Base-by-base conservation (phyloP, 139 green algal species). In the Coelastrella sp. region DNA sequence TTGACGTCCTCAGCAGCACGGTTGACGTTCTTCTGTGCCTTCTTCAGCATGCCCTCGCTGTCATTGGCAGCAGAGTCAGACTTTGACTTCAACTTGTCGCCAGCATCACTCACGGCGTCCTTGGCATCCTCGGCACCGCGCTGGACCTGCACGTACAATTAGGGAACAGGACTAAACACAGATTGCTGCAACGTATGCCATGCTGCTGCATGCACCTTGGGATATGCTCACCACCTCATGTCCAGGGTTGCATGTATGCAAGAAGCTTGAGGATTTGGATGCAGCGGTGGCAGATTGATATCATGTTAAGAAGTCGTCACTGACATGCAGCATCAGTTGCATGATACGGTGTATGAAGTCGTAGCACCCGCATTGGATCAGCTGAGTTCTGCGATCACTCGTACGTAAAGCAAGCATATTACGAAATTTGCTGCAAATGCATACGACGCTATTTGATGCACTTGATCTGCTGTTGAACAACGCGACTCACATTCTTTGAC, bases 121-220 rank as follows among this genome's bases (percentile, higher is more conserved):
- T 84, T 84, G 25, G 59, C 59, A 74, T 84, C 77, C 40, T 84
- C 38, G 19, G 77, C 59, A 35, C 59, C 77, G 32, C 60, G 77
- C n/a, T n/a, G n/a, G n/a, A n/a, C n/a, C n/a, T n/a, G n/a, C n/a
- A n/a, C n/a, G 25, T n/a, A 62, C 59, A 84, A 38, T 59, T 73
- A 57, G 1, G 1, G 45, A 57, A 13, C 11, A 57, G 45, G 15
- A 9, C 11, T 13, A 1, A 57, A 57, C 45, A 57, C 45, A 57
- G 45, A 57, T 13, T 13, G 15, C 45, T 23, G 45, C 45, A 57
- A 13, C 45, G 15, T 9, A 57, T 9, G 45, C 0, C 45, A 57
- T 57, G n/a, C n/a, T n/a, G n/a, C n/a, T n/a, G n/a, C n/a, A n/a
- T n/a, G n/a, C n/a, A n/a, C n/a, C n/a, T n/a, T n/a, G n/a, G n/a